phyloP scores from a whole-genome alignment of 208 protist genomes.

The Naegleria lovaniensis region DNA sequence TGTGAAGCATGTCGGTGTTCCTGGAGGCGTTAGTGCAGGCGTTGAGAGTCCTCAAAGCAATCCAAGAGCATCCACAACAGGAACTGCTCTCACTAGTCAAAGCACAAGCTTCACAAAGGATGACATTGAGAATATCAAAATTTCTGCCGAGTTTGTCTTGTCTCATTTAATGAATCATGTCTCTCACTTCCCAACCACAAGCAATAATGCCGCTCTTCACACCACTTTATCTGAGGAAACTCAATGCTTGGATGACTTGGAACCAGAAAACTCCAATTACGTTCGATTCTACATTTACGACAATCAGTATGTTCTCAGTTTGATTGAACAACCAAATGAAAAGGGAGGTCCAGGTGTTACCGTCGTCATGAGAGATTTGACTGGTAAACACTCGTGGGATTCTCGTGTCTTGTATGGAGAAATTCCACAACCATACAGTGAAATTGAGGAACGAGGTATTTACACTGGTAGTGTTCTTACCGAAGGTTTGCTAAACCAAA shows the following conservation, averaged over 20 bases:
- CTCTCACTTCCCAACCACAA: neutral
- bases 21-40: neutral
- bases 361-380: neutral
- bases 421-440: neutral
- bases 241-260: neutral
- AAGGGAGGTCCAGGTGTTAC: neutral
- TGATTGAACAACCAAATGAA: constrained; percentile 21
- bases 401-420: neutral
- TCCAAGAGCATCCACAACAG: neutral
- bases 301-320: neutral
- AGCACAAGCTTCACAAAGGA: no score
- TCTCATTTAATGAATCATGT: constrained; percentile 12
- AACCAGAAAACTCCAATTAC: neutral
- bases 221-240: neutral
- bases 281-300: neutral
- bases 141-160: neutral
- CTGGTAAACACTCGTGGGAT: constrained; percentile 15
- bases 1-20: neutral
- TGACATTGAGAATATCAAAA: neutral
- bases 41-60: neutral
- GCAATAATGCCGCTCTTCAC: neutral
- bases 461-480: neutral
- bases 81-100: neutral
- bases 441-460: neutral
- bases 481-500: neutral